Evolutionary conservation across 2,329 filamentous ascomycete genomes (phyloP).

Genomic region (Myriosclerotinia scirpicola): DNA sequence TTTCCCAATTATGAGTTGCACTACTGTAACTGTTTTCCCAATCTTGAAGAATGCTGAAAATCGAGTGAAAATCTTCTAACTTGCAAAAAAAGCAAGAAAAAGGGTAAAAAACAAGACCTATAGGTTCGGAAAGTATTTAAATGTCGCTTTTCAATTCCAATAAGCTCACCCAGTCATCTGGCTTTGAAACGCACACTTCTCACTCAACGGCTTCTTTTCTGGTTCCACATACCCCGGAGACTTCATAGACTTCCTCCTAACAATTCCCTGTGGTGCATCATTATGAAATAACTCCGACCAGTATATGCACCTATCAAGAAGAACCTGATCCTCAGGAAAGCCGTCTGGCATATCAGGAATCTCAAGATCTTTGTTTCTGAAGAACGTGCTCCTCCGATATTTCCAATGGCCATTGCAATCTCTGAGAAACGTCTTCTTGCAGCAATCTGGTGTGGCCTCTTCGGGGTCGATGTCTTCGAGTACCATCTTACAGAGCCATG

Average conservation of each 20-base stretch:
- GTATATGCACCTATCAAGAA: not conserved
- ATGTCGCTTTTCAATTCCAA: too few species aligned
- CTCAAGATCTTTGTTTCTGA: too few species aligned
- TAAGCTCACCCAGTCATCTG: not conserved
- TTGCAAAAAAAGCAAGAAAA: too few species aligned
- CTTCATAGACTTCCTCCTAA: not conserved
- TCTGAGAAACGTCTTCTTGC: not conserved
- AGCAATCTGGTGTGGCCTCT: not conserved
- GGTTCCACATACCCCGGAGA: not conserved
- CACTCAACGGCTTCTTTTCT: not conserved
- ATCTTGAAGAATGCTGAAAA: too few species aligned
- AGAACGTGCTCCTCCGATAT: not conserved
- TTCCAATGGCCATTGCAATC: not conserved
- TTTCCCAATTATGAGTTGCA: too few species aligned
- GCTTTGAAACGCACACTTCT: conserved; percentile 6
- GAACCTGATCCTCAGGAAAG: not conserved
- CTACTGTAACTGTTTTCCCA: too few species aligned
- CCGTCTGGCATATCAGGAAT: not conserved
- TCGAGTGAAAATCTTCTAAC: too few species aligned
- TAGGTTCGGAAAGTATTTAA: not conserved
- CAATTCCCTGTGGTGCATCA: not conserved
- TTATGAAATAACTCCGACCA: not conserved
- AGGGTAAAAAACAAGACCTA: too few species aligned
- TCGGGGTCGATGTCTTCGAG: not conserved
- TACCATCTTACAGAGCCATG: not conserved